Conservation (phyloP, 1,284 basidiomycete species). For the Naganishia sp. region DNA sequence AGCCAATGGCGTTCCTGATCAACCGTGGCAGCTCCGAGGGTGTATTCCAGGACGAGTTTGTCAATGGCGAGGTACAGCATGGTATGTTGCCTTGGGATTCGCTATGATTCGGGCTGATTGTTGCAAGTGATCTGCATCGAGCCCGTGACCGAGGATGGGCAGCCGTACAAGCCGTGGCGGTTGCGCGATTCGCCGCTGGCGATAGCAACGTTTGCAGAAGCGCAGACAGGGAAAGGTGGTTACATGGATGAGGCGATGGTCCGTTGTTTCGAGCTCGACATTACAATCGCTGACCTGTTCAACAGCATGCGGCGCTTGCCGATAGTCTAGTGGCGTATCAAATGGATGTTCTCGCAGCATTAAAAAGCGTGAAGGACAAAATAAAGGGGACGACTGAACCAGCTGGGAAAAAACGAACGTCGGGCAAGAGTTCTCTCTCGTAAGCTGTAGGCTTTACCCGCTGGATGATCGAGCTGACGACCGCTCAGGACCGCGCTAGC, state of each 20-base stretch:
- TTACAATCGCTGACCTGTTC: not conserved
- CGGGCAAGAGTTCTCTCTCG: constrained; percentile 31
- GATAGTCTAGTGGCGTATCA: constrained; percentile 53
- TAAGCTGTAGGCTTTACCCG: not conserved
- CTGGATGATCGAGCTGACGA: not conserved
- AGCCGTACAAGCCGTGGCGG: constrained; percentile 49
- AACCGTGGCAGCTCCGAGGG: constrained; percentile 50
- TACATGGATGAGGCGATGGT: constrained; percentile 14
- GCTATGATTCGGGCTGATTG: not conserved
- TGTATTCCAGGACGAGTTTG: constrained; percentile 51
- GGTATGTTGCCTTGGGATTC: constrained; percentile 41
- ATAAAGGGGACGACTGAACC: constrained; percentile 10
- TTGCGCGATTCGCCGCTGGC: constrained; percentile 49
- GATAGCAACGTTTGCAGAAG: constrained; percentile 40
- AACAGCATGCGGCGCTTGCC: constrained; percentile 46
- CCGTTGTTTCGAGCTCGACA: not conserved
- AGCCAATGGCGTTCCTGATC: constrained; percentile 51
- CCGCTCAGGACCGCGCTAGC: constrained; percentile 33
- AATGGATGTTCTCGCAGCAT: constrained; percentile 46
- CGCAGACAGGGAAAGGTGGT: constrained; percentile 29
- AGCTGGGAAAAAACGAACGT: constrained; percentile 5
- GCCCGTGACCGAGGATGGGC: constrained; percentile 43
- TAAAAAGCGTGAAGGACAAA: constrained; percentile 41
- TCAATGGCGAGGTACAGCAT: constrained; percentile 55
- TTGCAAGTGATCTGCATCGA: constrained; percentile 52